A percentile compares a stretch with the other conserved stretches of the same genome.
These are phyloP conservation scores for Apiospora marii DNA, from an alignment of 2,329 filamentous ascomycete species.

Conservation along the genomic window DNA sequence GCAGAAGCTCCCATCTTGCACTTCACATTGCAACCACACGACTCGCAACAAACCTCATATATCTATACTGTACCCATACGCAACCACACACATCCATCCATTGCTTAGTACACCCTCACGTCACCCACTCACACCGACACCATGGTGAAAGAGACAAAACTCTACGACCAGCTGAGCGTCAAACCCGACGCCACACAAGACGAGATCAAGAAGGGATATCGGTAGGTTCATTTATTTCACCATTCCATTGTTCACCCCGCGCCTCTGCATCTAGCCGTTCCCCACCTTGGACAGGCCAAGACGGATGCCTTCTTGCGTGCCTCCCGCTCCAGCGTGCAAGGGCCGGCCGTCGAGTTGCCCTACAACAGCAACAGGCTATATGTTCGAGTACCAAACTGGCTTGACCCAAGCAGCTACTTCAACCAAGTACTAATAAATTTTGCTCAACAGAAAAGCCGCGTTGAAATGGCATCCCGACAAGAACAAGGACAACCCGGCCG, in stretches of 20 bases:
- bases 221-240: conserved; percentile 60
- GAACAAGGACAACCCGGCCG: conserved; percentile 89
- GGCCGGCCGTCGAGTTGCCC: background rate
- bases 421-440: background rate
- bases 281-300: background rate
- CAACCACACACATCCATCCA: background rate
- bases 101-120: background rate
- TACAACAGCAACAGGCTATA: background rate
- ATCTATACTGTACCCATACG: background rate
- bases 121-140: conserved; percentile 40
- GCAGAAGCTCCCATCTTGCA: conserved; percentile 4
- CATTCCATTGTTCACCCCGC: conserved; percentile 6
- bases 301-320: background rate
- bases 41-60: conserved; percentile 5
- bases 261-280: background rate
- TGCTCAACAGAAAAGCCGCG: conserved; percentile 74
- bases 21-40: background rate
- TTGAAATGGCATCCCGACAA: conserved; percentile 97
- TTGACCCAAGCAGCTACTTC: background rate
- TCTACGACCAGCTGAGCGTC: conserved; percentile 87
- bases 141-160: conserved; percentile 95
- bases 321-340: background rate
- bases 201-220: conserved; percentile 96
- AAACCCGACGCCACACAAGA: conserved; percentile 85
- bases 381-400: background rate